Evolutionary conservation across 768 basidiomycete species (phyloP).

Genomic region (Mycena kentingensis): DNA sequence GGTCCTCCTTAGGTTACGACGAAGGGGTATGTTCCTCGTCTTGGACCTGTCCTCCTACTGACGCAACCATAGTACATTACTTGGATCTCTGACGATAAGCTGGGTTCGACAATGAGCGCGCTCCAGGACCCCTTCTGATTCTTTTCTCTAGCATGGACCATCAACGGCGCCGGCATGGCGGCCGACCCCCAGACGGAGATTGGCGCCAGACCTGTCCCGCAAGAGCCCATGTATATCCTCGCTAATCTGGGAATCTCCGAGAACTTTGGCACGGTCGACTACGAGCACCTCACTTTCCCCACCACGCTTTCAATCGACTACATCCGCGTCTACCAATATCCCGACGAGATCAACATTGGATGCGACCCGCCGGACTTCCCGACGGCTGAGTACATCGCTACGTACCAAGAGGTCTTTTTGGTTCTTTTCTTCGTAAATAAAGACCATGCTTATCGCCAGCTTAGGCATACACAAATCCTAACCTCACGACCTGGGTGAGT

Average conservation of each 20-base stretch:
- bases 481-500: neutral
- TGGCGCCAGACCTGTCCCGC: slow-evolving; percentile 56
- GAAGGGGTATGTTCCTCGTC: slow-evolving; percentile 36
- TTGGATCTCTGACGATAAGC: slow-evolving; percentile 61
- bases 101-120: neutral
- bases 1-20: slow-evolving; percentile 51
- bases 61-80: slow-evolving; percentile 55
- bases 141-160: slow-evolving; percentile 50
- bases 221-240: slow-evolving; percentile 79
- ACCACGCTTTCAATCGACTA: slow-evolving; percentile 75
- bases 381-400: slow-evolving; percentile 73
- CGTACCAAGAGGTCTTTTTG: slow-evolving; percentile 42
- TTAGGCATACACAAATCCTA: slow-evolving; percentile 1
- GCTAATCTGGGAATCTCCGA: slow-evolving; percentile 70
- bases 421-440: neutral
- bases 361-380: slow-evolving; percentile 76
- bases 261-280: slow-evolving; percentile 69
- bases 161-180: slow-evolving; percentile 49
- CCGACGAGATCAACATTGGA: slow-evolving; percentile 52
- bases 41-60: slow-evolving; percentile 25
- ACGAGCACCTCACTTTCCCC: slow-evolving; percentile 54
- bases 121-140: neutral
- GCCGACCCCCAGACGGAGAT: slow-evolving; percentile 56
- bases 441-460: neutral
- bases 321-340: slow-evolving; percentile 72